Evolutionary conservation across 208 protist genomes (phyloP), one percentile per base, ranked within the genome.

Genomic region (Trypanosoma congolense): DNA sequence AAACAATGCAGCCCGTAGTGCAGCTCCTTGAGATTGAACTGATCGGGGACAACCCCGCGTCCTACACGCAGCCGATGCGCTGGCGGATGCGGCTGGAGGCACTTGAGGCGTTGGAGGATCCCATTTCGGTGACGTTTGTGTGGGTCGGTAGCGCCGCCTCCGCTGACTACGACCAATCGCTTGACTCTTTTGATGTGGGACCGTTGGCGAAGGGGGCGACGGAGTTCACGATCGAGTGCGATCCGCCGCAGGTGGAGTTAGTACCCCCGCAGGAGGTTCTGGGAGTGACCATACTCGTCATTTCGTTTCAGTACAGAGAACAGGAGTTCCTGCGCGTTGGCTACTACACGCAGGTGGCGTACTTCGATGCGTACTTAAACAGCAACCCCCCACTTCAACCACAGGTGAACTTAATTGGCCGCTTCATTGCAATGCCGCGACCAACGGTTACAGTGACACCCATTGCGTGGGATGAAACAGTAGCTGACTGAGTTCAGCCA

Each of bases 251-350:
- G 57, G 61, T 78, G 30, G 56, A 68, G 43, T 79, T 89, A 28
- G 97, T 99, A 19, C 95, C 96, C 1, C 47, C 70, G 3, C 59
- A 82, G 26, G 96, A 99, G 53, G 59, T 99, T 12, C 61, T 98
- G 5, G 97, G 94, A 36, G 96, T 98, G 5, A 98, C 97, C 0
- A 94, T 98, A 18, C 65, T 99, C 18, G 70, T 99, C 33, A 90
- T 99, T 24, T 96, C 89, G 0, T 98, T 98, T 66, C 81, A 89
- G 48, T 99, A 98, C 65, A 68, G 77, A 10, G 72, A 81, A 1
- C 76, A 97, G 56, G 95, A 98, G 72, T 99, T 99, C 62, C 73
- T 98, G 51, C 82, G 97, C 5, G 94, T 99, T 2, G 97, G 96
- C 6, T 98, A 98, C 73, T 98, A 98, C 75, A 88, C 97, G n/a